Evolutionary conservation across 192 early-diverging fungal species (phyloP).

Genomic region (Rhizoclosmatium globosum): DNA sequence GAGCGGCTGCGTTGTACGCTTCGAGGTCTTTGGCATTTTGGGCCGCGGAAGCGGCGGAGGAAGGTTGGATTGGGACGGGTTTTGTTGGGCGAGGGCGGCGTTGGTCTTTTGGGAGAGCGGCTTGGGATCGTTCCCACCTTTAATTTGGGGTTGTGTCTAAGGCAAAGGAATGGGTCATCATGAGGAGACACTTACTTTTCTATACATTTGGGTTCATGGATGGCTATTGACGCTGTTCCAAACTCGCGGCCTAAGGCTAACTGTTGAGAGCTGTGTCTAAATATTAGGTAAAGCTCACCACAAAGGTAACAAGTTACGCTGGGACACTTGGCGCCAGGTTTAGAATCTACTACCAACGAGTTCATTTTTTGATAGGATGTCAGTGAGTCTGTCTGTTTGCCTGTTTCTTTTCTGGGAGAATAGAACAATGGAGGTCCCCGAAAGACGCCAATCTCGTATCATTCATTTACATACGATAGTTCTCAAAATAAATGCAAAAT

Average conservation of each 20-base stretch:
- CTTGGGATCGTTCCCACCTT: constrained; percentile 12
- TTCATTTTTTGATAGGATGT: neutral
- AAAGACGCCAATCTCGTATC: neutral
- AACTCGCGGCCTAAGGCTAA: constrained; percentile 20
- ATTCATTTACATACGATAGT: neutral
- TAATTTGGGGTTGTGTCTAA: no score
- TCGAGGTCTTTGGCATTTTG: neutral
- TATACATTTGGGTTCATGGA: constrained; percentile 28
- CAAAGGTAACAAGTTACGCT: constrained; percentile 31
- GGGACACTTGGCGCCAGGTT: constrained; percentile 20
- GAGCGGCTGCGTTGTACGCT: constrained; percentile 27
- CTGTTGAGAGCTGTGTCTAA: neutral
- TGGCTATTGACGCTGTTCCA: constrained; percentile 25
- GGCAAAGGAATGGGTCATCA: neutral
- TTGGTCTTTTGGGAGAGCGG: constrained; percentile 23
- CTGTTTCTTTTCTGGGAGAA: neutral
- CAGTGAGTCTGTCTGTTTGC: neutral
- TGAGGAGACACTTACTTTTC: constrained; percentile 12
- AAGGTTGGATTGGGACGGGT: neutral
- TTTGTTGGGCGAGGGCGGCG: constrained; percentile 25
- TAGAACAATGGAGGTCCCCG: neutral
- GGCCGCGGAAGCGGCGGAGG: neutral
- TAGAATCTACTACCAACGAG: constrained; percentile 26
- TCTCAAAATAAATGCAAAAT: neutral
- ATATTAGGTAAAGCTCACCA: constrained; percentile 4